Base-by-base conservation (phyloP, 1,284 basidiomycete genomes). In the Puccinia brachypodii region DNA sequence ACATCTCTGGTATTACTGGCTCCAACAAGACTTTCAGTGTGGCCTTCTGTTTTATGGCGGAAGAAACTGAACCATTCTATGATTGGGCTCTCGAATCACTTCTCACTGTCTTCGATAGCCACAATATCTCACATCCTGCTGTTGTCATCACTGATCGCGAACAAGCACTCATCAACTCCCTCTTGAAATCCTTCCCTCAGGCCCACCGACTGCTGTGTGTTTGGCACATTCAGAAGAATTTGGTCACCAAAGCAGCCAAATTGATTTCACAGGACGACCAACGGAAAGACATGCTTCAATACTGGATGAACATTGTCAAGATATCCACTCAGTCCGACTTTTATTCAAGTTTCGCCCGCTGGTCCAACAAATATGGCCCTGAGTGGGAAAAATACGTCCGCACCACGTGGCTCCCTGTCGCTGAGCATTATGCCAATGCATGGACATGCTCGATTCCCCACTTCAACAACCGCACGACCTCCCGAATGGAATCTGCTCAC, bases 161-260 rank as follows among this genome's bases (percentile, higher is more conserved):
- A 53, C 50, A 53, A 22, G 50, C 50, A 8, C 50, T 53, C 16
- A 53, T 53, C 9, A 53, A 53, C 19, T 53, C 50, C 19, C 50
- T 53, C 7, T 8, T 22, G 9, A 53, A 8, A 8, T 11, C 50
- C 19, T 53, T 53, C 50, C 50, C 50, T 22, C 16, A 53, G 9
- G 50, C 50, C 19, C 7, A 53, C 19, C 50, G 50, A 7, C 7
- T 53, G 50, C 50, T 53, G 9, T 53, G 50, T 53, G 50, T 53
- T 53, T 53, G 50, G 50, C 50, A 53, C 19, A 62, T 62, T 25
- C 60, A 62, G 60, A 62, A 62, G 60, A 62, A 62, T 31, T 25
- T 62, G 6, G 6, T 62, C 25, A 25, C 60, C 33, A 62, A 62
- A 31, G 33, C 33, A 6, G 13, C 60, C 7, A 62, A 62, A 62